Conservation (phyloP, 495 filamentous ascomycete species). For the Talaromyces wortmannii region DNA sequence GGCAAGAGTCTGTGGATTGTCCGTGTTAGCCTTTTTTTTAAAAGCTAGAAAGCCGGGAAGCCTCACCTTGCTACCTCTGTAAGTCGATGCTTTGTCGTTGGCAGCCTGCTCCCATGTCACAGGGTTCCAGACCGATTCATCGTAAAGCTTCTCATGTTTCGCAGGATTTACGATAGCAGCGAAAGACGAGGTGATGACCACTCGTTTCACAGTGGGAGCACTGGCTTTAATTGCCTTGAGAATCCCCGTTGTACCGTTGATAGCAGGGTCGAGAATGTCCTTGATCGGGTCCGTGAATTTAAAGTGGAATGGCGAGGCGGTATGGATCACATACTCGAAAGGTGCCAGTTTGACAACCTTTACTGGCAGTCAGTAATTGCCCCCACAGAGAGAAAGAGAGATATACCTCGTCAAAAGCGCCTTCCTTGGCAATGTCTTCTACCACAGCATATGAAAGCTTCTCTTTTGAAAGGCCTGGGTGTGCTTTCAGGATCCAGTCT, state of each 20-base stretch:
- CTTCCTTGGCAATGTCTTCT: constrained; percentile 68
- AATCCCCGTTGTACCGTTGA: constrained; percentile 78
- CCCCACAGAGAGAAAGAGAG: neutral
- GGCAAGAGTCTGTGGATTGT: constrained; percentile 35
- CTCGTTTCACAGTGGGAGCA: constrained; percentile 71
- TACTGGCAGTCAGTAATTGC: neutral
- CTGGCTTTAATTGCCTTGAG: constrained; percentile 66
- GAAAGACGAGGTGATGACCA: constrained; percentile 83
- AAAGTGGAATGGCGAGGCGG: constrained; percentile 81
- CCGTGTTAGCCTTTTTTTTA: neutral
- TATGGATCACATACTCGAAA: constrained; percentile 84
- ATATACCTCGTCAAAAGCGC: constrained; percentile 67
- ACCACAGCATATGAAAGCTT: constrained; percentile 74
- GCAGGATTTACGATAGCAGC: constrained; percentile 59
- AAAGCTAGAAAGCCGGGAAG: neutral
- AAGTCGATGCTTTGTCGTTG: constrained; percentile 45
- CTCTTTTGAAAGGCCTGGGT: constrained; percentile 50
- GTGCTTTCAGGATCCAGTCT: constrained; percentile 60
- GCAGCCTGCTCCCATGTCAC: constrained; percentile 63
- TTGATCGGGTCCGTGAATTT: constrained; percentile 64
- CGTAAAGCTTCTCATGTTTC: constrained; percentile 50
- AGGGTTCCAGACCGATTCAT: constrained; percentile 78
- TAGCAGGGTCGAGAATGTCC: constrained; percentile 76
- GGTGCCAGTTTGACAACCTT: constrained; percentile 60
- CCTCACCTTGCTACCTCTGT: constrained; percentile 58